Base-by-base conservation (phyloP, 1,284 basidiomycete genomes). In the Kwoniella shivajii region DNA sequence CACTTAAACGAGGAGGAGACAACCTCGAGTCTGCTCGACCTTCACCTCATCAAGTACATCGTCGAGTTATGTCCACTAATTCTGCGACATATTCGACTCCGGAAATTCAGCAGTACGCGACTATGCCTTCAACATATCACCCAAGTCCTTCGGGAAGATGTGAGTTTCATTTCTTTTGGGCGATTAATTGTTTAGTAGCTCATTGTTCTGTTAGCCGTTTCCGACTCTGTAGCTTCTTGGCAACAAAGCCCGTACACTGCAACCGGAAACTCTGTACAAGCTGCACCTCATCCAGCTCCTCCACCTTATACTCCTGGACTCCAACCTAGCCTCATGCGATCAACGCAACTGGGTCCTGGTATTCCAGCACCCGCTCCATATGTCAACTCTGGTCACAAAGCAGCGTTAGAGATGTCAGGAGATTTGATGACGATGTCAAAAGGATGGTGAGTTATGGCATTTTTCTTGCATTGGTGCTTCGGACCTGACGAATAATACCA, bases 381-480 rank as follows among this genome's bases (percentile, higher is more conserved):
- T 61, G 38, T 50, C 59, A 52, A 50, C 57, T 20, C 56, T 50
- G 22, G 66, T 61, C 39, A 56, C 49, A 76, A 76, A 55, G 76
- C 76, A 0, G 57, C 63, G 1, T 64, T 82, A 36, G 71, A 74
- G 50, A 61, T 83, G 9, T 71, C 78, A 18, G 79, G 80, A 27
- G 80, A 84, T 63, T 66, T 84, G 27, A 73, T 76, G 54, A 65
- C 73, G 34, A 82, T 84, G 80, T 80, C 81, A 5, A 72, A 80
- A 45, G 81, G 80, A 11, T 84, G 83, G 83, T 78, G 67, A 64
- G 73, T 68, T n/a, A n/a, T n/a, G n/a, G n/a, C n/a, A n/a, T n/a
- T n/a, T n/a, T n/a, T n/a, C n/a, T n/a, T n/a, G n/a, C n/a, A n/a
- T n/a, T n/a, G n/a, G n/a, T n/a, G n/a, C n/a, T n/a, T n/a, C n/a